Evolutionary conservation across 2,329 filamentous ascomycete species (phyloP).

Genomic region (Cordyceps fumosorosea): DNA sequence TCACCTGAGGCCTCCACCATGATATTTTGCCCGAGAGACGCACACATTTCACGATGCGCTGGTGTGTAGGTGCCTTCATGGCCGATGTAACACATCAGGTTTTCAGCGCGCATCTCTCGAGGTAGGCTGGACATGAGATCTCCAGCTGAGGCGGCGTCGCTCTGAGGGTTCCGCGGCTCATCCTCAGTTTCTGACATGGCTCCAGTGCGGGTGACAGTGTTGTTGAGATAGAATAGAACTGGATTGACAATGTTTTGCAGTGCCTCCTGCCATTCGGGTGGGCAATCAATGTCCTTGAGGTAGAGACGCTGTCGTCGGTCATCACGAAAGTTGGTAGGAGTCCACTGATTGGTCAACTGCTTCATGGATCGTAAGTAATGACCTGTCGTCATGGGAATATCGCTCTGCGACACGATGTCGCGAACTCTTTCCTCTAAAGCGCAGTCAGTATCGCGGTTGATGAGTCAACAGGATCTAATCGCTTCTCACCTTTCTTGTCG

Average conservation of each 20-base stretch:
- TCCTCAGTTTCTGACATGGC: conserved; percentile 27
- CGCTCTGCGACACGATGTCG: conserved; percentile 65
- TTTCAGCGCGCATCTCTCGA: conserved; percentile 81
- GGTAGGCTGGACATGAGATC: conserved; percentile 94
- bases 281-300: conserved; percentile 95
- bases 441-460: conserved; percentile 17
- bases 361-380: conserved; percentile 89
- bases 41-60: conserved; percentile 95
- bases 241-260: conserved; percentile 72
- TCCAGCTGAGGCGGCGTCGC: conserved; percentile 65
- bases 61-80: conserved; percentile 97
- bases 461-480: neutral
- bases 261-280: conserved; percentile 75
- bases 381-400: conserved; percentile 77
- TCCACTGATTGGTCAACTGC: conserved; percentile 77
- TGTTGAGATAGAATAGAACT: conserved; percentile 84
- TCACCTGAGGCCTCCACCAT: conserved; percentile 87
- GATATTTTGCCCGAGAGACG: conserved; percentile 90
- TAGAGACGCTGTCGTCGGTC: conserved; percentile 81
- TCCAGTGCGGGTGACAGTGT: conserved; percentile 50
- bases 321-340: conserved; percentile 66
- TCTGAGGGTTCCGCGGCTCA: conserved; percentile 41
- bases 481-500: conserved; percentile 64
- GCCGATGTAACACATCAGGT: conserved; percentile 96
- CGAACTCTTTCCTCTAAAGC: conserved; percentile 71